Conservation (phyloP, 371 early-diverging fungal genomes). For the Rhizopus sp. region DNA sequence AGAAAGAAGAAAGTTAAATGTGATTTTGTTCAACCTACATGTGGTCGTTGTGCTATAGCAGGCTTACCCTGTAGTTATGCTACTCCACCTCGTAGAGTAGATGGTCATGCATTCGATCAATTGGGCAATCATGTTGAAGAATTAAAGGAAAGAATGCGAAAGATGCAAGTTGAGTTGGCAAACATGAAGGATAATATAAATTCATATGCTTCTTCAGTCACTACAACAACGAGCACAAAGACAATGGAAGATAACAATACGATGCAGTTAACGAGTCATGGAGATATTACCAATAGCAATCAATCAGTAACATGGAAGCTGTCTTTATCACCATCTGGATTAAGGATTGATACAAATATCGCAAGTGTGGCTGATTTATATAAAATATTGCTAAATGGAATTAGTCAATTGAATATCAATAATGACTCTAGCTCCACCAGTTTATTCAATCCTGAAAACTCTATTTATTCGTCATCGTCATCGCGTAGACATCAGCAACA, state of each 20-base stretch:
- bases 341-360: constrained; percentile 54
- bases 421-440: constrained; percentile 36
- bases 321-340: constrained; percentile 49
- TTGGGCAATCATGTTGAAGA: constrained; percentile 54
- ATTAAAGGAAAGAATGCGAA: constrained; percentile 50
- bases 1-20: constrained; percentile 66
- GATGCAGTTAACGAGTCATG: constrained; percentile 11
- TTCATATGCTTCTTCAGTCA: constrained; percentile 28
- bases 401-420: constrained; percentile 51
- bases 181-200: constrained; percentile 52
- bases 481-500: constrained; percentile 5
- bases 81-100: constrained; percentile 55
- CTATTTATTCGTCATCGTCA: constrained; percentile 3
- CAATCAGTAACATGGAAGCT: constrained; percentile 53
- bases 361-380: constrained; percentile 54
- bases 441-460: constrained; percentile 38
- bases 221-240: neutral
- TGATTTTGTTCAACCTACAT: constrained; percentile 64
- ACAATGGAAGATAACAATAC: neutral
- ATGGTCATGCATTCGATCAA: constrained; percentile 60
- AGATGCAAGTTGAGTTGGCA: constrained; percentile 48
- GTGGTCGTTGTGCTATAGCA: constrained; percentile 58
- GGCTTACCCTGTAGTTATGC: constrained; percentile 55
- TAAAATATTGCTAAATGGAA: constrained; percentile 46
- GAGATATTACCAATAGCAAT: constrained; percentile 3